Evolutionary conservation across 2,329 filamentous ascomycete genomes (phyloP), one percentile per base, ranked within the genome.

Genomic region (Hypoxylon sp.): DNA sequence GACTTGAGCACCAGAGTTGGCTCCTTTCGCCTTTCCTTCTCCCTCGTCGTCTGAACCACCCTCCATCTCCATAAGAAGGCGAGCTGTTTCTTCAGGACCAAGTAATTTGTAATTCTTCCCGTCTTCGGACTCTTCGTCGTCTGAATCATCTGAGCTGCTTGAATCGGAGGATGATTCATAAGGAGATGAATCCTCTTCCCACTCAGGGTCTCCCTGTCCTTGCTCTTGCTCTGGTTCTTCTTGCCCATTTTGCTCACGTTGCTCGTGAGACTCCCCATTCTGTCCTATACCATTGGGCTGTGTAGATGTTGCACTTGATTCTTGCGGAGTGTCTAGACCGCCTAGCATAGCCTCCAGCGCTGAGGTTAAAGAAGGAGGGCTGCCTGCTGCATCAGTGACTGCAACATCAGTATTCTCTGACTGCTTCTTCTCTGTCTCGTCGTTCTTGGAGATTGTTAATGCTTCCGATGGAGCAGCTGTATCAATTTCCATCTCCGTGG

Each of bases 51-150:
- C 94, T 1, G 92, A 94, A 1, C 90, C 92, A 33, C 86, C 90
- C 70, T 95, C 94, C 47, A 88, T 92, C 69, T 91, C 87, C 93
- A 98, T 97, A 22, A 98, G 83, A 53, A 97, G 89, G 35, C 91
- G 90, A 0, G 93, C 94, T 63, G 93, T 91, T 78, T 97, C 94
- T 75, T 94, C 93, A 1, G 94, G 88, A 59, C 91, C 91, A 1
- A 98, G 84, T 46, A 94, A 85, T 58, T 92, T 87, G 65, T 87
- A 87, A 62, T 88, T 86, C 39, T 84, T 83, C 1, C 80, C 83
- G 50, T 86, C 81, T 19, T 89, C 87, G 17, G 84, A 83, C 1
- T 81, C 37, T 17, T 42, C 83, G 55, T 87, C 86, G n/a, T 86
- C 87, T 0, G 86, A 88, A 42, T 86, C 87, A 68, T 90, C 88